Conservation (phyloP, 495 filamentous ascomycete genomes). For the Pyrenula massariospora region DNA sequence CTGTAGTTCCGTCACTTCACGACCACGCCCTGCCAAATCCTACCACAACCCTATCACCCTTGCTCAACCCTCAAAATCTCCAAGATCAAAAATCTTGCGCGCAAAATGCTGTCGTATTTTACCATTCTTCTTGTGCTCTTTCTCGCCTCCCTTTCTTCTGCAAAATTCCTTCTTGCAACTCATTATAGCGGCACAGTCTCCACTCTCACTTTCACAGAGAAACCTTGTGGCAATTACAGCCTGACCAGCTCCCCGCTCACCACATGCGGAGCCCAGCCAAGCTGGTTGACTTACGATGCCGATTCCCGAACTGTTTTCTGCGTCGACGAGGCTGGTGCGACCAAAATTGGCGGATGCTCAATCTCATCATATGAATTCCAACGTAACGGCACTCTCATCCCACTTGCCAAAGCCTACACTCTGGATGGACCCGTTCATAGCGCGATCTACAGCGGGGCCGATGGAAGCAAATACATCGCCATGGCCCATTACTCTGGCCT, state of each 20-base stretch:
- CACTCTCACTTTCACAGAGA: neutral
- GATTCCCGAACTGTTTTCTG: neutral
- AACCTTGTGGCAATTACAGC: neutral
- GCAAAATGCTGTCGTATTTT: neutral
- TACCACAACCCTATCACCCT: no score
- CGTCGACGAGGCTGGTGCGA: neutral
- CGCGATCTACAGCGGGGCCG: conserved; percentile 6
- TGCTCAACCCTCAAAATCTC: no score
- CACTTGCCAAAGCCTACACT: neutral
- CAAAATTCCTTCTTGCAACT: neutral
- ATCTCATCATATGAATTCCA: neutral
- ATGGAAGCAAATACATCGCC: conserved; percentile 8
- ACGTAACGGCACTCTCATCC: neutral
- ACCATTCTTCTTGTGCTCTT: neutral
- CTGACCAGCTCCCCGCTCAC: neutral
- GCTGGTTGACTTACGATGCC: neutral
- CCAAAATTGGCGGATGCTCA: no score
- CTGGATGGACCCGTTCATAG: conserved; percentile 11
- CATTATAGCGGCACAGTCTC: neutral
- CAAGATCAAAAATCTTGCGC: neutral
- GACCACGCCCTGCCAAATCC: no score
- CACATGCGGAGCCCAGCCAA: neutral
- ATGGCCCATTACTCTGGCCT: conserved; percentile 17
- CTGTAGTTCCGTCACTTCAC: no score
- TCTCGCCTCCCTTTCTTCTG: neutral